These are phyloP conservation scores for Gynochthodes officinalis DNA, from an alignment of 257 asterid species.

Conservation along the genomic window DNA sequence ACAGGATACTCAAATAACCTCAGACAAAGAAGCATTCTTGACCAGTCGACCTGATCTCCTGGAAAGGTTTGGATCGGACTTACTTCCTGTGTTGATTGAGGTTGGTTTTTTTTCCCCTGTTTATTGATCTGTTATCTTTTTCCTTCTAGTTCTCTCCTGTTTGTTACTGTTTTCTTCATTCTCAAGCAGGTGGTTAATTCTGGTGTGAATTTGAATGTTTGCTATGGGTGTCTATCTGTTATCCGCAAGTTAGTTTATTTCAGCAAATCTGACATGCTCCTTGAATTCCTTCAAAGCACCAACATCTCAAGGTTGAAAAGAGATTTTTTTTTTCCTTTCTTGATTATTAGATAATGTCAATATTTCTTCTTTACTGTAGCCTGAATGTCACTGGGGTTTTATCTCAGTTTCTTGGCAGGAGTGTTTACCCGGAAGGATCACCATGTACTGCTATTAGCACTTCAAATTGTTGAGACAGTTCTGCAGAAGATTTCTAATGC, in stretches of 20 bases:
- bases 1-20: slow-evolving; percentile 39
- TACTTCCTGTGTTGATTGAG: slow-evolving; percentile 82
- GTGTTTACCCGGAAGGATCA: slow-evolving; percentile 80
- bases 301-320: slow-evolving; percentile 69
- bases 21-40: slow-evolving; percentile 67
- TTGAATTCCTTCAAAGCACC: slow-evolving; percentile 53
- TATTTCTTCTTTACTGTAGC: slow-evolving; percentile 17
- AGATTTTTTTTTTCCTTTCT: slow-evolving; percentile 8
- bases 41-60: slow-evolving; percentile 66
- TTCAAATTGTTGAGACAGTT: slow-evolving; percentile 68
- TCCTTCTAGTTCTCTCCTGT: neutral
- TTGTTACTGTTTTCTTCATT: slow-evolving; percentile 28
- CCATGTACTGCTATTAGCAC: slow-evolving; percentile 67
- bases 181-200: slow-evolving; percentile 80
- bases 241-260: slow-evolving; percentile 79
- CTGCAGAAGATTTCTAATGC: slow-evolving; percentile 69
- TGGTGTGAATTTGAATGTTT: slow-evolving; percentile 64
- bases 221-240: slow-evolving; percentile 81
- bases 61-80: slow-evolving; percentile 71
- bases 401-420: slow-evolving; percentile 88
- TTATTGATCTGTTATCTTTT: slow-evolving; percentile 5
- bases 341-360: slow-evolving; percentile 4
- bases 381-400: slow-evolving; percentile 17
- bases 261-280: slow-evolving; percentile 66
- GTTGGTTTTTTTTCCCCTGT: slow-evolving; percentile 37